Base-by-base conservation (phyloP, 75 land plant species). In the Selaginella moellendorffii region DNA sequence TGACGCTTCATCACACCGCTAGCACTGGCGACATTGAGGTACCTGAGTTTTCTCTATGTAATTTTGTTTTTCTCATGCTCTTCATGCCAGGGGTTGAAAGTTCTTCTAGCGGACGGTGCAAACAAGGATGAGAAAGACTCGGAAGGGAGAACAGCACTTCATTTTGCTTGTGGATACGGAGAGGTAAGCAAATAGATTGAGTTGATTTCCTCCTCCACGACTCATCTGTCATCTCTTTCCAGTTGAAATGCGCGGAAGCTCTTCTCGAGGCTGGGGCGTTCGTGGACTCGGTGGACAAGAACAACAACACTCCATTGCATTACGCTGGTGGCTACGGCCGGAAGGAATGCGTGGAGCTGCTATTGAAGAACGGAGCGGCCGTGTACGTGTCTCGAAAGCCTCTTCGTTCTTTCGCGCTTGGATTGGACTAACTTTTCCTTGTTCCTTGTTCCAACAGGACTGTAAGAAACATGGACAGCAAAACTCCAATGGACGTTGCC, bases 401-500 rank as follows among this genome's bases (percentile, higher is more conserved):
- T n/a, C n/a, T n/a, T n/a, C n/a, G n/a, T n/a, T n/a, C n/a, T n/a
- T n/a, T n/a, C n/a, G n/a, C n/a, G n/a, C n/a, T n/a, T n/a, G n/a
- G n/a, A n/a, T n/a, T n/a, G n/a, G n/a, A n/a, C n/a, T n/a, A n/a
- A n/a, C n/a, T n/a, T n/a, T n/a, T n/a, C n/a, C n/a, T n/a, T n/a
- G n/a, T n/a, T n/a, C n/a, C n/a, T n/a, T n/a, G n/a, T n/a, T n/a
- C n/a, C n/a, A n/a, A n/a, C n/a, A 90, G 97, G 54, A 91, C 97
- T 25, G 79, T 82, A 2, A 82, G 80, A 62, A 91, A 91, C 64
- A 46, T 88, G 79, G 97, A 91, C 53, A 88, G 95, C 9, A 91
- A 88, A 78, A 91, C 97, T 2, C 88, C 97, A 18, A 80, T 91
- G 28, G 97, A 91, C 51, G 97, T 91, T 54, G 97, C 97, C 27